A percentile compares a stretch with the other conserved stretches of the same genome.
phyloP scores from a whole-genome alignment of 1,284 basidiomycete genomes.

The Ceratobasidium sp. region DNA sequence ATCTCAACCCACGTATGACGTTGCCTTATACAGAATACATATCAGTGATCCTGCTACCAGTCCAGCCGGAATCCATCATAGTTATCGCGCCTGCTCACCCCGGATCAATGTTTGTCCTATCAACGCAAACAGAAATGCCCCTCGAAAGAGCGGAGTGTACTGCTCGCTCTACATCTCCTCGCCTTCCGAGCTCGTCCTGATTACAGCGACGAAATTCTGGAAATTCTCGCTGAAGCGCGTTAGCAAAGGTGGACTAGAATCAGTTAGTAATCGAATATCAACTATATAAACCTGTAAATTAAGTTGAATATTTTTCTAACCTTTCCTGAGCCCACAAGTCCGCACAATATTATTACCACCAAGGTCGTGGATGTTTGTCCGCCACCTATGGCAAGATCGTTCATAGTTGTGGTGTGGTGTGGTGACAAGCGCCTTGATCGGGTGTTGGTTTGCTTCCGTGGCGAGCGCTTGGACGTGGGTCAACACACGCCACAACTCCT shows the following conservation, averaged over 20 bases:
- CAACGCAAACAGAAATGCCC: conserved; percentile 49
- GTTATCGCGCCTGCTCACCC: conserved; percentile 36
- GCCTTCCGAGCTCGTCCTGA: conserved; percentile 51
- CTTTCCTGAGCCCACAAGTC: conserved; percentile 51
- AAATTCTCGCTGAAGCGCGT: conserved; percentile 41
- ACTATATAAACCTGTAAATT: not conserved
- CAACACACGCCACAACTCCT: no score
- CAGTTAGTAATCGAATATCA: no score
- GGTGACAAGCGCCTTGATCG: not conserved
- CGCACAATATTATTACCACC: conserved; percentile 35
- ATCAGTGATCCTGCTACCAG: not conserved
- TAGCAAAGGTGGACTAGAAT: conserved; percentile 49
- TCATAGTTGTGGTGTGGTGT: conserved; percentile 7
- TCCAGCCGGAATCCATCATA: no score
- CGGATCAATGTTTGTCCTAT: conserved; percentile 50
- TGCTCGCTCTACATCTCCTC: conserved; percentile 46
- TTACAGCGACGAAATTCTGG: conserved; percentile 50
- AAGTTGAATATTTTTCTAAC: conserved; percentile 19
- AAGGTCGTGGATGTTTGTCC: not conserved
- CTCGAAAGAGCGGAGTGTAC: conserved; percentile 39
- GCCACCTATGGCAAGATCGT: not conserved
- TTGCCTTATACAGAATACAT: conserved; percentile 39
- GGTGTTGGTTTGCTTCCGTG: not conserved
- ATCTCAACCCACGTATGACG: conserved; percentile 51
- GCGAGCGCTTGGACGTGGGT: no score